Percentiles rank a stretch among this genome's conserved stretches.
Conservation (phyloP, 2,329 filamentous ascomycete species). For the Diplocarpon mali region DNA sequence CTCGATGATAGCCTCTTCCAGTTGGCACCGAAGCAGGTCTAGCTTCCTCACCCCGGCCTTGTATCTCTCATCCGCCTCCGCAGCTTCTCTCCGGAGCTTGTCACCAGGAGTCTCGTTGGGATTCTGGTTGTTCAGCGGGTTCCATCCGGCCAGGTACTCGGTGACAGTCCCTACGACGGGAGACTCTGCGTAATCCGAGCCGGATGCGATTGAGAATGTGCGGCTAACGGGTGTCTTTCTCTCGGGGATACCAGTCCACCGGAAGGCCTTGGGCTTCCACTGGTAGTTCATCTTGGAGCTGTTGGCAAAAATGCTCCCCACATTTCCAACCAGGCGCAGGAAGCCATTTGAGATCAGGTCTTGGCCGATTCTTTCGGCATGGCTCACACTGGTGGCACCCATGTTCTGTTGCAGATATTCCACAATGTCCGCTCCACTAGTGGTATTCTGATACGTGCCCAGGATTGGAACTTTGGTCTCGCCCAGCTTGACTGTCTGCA, state of each 20-base stretch:
- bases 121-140: conserved; percentile 76
- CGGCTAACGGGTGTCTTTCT: conserved; percentile 67
- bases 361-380: conserved; percentile 90
- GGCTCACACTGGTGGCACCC: conserved; percentile 72
- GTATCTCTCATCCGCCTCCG: conserved; percentile 87
- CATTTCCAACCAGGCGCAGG: conserved; percentile 81
- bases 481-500: conserved; percentile 74
- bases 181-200: conserved; percentile 55
- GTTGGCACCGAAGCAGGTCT: conserved; percentile 79
- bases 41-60: conserved; percentile 77
- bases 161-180: conserved; percentile 72
- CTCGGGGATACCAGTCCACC: conserved; percentile 76
- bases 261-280: conserved; percentile 88
- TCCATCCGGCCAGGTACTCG: conserved; percentile 88
- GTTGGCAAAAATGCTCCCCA: conserved; percentile 92
- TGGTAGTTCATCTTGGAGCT: conserved; percentile 97
- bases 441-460: conserved; percentile 89
- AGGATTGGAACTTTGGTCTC: conserved; percentile 94
- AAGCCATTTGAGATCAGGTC: conserved; percentile 82
- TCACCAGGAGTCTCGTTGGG: conserved; percentile 91
- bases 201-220: conserved; percentile 60
- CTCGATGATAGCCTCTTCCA: conserved; percentile 91
- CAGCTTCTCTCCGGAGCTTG: conserved; percentile 76
- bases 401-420: conserved; percentile 89
- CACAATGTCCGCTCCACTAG: conserved; percentile 82